Conservation (phyloP, 192 early-diverging fungal genomes). For the Umbelopsis vinacea region DNA sequence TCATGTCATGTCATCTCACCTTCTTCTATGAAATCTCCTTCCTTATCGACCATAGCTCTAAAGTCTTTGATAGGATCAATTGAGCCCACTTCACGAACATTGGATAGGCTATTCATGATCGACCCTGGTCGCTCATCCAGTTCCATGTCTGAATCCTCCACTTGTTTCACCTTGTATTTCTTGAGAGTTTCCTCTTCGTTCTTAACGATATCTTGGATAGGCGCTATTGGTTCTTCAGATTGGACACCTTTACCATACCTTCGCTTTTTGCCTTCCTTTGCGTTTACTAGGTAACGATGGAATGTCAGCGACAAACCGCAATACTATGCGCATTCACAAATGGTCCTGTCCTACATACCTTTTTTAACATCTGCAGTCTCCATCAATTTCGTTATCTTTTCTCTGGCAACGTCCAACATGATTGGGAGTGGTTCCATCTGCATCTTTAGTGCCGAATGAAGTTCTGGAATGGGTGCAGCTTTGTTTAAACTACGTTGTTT, state of each 20-base stretch:
- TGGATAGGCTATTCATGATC: conserved; percentile 30
- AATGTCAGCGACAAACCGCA: not conserved
- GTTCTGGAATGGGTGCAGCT: conserved; percentile 51
- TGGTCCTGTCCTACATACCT: conserved; percentile 33
- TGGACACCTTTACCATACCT: conserved; percentile 21
- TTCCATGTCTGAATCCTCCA: conserved; percentile 28
- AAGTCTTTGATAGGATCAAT: conserved; percentile 66
- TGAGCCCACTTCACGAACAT: conserved; percentile 47
- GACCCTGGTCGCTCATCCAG: conserved; percentile 29
- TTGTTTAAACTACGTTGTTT: conserved; percentile 63
- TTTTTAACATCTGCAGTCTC: conserved; percentile 60
- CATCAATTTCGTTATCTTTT: conserved; percentile 46
- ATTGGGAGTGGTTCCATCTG: conserved; percentile 51
- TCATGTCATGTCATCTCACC: conserved; percentile 35
- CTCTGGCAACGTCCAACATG: conserved; percentile 47
- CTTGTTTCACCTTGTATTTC: conserved; percentile 17
- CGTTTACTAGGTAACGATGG: conserved; percentile 18
- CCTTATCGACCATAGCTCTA: conserved; percentile 57
- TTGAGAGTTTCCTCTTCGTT: conserved; percentile 15
- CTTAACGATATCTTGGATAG: conserved; percentile 9
- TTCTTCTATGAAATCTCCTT: conserved; percentile 55
- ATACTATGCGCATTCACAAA: not conserved
- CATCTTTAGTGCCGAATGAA: conserved; percentile 47
- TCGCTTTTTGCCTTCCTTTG: conserved; percentile 38
- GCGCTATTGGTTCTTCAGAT: conserved; percentile 2